Evolutionary conservation across 345 rosid species (phyloP).

Genomic region (Citrus mangshanensis): DNA sequence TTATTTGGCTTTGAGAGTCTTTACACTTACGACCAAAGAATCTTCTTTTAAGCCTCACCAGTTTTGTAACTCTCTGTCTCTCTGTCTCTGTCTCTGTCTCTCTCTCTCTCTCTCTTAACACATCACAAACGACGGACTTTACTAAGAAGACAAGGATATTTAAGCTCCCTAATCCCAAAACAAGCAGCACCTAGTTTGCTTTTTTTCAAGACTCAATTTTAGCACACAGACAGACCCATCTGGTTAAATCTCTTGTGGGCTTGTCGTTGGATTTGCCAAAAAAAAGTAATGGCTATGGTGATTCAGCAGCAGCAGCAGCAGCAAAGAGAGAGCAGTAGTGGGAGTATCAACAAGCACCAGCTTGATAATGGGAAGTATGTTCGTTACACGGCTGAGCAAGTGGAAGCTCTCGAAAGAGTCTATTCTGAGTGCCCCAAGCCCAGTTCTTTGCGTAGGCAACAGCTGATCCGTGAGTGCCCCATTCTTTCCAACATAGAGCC

Average conservation of each 20-base stretch:
- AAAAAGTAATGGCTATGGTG: conserved; percentile 55
- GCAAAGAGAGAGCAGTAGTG: conserved; percentile 78
- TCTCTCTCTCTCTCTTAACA: not conserved
- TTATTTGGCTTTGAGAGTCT: conserved; percentile 5
- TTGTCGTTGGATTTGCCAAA: conserved; percentile 8
- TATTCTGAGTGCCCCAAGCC: conserved; percentile 98
- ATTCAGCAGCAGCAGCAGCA: conserved; percentile 46
- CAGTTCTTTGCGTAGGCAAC: conserved; percentile 92
- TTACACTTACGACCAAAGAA: not conserved
- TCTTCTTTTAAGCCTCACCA: conserved; percentile 2
- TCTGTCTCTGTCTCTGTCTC: not conserved
- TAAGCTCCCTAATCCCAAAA: conserved; percentile 21
- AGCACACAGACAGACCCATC: not conserved
- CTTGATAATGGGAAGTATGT: conserved; percentile 88
- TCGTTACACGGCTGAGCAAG: conserved; percentile 96
- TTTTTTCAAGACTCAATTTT: not conserved
- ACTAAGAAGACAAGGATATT: conserved; percentile 25
- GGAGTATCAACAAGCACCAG: conserved; percentile 73
- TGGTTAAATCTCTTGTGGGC: not conserved
- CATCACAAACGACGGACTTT: conserved; percentile 41
- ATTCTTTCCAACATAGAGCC: conserved; percentile 93
- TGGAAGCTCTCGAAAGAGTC: conserved; percentile 96
- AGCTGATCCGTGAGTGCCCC: conserved; percentile 95
- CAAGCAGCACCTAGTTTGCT: not conserved
- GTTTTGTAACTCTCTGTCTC: not conserved